A percentile compares a stretch with the other conserved stretches of the same genome.
Conservation (phyloP, 345 rosid species). For the Eucalyptus sp. region DNA sequence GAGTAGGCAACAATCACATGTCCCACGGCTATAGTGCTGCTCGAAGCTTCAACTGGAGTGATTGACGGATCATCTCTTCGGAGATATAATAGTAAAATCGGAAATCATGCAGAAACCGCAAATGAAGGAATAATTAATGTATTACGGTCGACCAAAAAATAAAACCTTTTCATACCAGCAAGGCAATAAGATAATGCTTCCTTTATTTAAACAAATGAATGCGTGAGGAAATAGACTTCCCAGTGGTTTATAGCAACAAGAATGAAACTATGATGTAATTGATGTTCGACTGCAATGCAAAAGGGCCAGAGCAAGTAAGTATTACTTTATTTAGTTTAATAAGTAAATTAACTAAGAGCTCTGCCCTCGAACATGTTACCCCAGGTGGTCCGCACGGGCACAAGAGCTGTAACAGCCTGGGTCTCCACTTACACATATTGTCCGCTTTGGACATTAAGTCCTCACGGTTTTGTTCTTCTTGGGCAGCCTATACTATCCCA, state of each 20-base stretch:
- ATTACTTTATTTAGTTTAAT: not conserved
- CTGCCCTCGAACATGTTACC: not conserved
- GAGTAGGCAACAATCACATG: not conserved
- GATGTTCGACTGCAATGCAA: not conserved
- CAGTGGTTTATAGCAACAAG: not conserved
- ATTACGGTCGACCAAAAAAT: not conserved
- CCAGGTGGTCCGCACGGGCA: not conserved
- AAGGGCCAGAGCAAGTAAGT: fast-evolving
- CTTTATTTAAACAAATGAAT: not conserved
- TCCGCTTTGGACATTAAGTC: no score
- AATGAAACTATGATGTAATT: not conserved
- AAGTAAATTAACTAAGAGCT: not conserved
- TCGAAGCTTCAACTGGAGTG: not conserved
- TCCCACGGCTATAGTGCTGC: not conserved
- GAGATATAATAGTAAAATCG: not conserved
- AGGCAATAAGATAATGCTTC: not conserved
- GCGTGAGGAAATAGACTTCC: not conserved
- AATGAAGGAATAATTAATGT: not conserved
- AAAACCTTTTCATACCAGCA: not conserved
- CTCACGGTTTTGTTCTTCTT: no score
- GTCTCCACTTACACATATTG: no score
- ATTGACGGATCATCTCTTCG: not conserved
- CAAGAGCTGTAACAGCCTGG: not conserved
- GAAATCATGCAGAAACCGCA: not conserved
- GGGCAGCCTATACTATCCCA: no score